These are phyloP conservation scores for Furcasterigmium furcatum DNA, from an alignment of 2,329 filamentous ascomycete species.

Conservation along the genomic window DNA sequence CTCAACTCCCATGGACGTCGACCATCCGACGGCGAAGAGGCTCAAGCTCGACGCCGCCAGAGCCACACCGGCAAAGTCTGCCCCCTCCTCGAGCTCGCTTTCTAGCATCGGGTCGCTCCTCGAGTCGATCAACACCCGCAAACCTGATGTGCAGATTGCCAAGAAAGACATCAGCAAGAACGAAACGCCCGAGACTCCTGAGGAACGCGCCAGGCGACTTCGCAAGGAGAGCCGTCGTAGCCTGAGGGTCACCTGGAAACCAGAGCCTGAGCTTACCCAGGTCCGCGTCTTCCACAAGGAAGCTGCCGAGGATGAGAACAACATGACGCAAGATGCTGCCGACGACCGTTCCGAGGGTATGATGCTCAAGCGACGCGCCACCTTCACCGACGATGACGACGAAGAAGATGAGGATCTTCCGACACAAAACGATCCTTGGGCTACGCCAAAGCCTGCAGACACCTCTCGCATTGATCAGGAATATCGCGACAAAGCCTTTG, in stretches of 20 bases:
- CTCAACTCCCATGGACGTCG: conserved; percentile 9
- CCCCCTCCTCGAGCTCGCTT: conserved; percentile 29
- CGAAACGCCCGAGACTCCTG: conserved; percentile 61
- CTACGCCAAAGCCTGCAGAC: conserved; percentile 42
- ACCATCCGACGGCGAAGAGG: conserved; percentile 13
- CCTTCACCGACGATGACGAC: conserved; percentile 49
- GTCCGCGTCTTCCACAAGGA: conserved; percentile 71
- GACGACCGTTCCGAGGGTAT: conserved; percentile 73
- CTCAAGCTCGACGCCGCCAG: conserved; percentile 23
- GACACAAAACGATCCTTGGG: conserved; percentile 49
- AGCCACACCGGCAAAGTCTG: conserved; percentile 18
- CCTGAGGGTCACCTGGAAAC: conserved; percentile 68
- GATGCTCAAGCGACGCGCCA: conserved; percentile 55
- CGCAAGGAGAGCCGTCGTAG: conserved; percentile 71
- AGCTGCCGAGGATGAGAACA: conserved; percentile 64
- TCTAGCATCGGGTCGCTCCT: conserved; percentile 54
- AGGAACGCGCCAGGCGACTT: conserved; percentile 64
- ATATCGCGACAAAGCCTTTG: conserved; percentile 43
- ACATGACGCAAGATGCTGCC: conserved; percentile 67
- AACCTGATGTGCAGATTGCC: conserved; percentile 32
- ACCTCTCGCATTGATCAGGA: conserved; percentile 44
- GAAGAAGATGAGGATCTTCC: conserved; percentile 52
- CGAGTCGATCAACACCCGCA: conserved; percentile 44
- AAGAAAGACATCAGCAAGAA: conserved; percentile 29
- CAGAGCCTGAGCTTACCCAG: conserved; percentile 62